phyloP scores from a whole-genome alignment of 345 rosid genomes.

The Eucalyptus sp. region DNA sequence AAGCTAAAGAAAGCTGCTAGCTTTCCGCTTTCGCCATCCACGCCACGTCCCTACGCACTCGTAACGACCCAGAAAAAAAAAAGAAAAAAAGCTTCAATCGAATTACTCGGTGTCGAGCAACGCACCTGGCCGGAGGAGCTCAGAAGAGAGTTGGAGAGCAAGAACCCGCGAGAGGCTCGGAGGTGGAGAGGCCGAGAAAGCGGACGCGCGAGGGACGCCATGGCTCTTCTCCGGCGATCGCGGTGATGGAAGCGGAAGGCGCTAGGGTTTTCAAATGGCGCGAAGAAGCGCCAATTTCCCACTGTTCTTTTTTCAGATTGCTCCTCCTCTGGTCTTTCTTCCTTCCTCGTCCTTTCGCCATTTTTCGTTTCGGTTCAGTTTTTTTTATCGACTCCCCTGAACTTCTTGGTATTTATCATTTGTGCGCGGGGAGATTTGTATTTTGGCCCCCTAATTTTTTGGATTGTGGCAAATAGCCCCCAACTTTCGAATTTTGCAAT shows the following conservation, averaged over 20 bases:
- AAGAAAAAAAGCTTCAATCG: neutral
- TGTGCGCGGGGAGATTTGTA: neutral
- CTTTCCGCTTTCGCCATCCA: neutral
- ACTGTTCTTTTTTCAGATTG: neutral
- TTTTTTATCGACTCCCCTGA: neutral
- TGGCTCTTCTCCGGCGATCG: neutral
- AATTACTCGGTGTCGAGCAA: neutral
- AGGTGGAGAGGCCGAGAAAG: neutral
- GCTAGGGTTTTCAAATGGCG: slow-evolving; percentile 1
- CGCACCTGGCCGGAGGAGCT: neutral
- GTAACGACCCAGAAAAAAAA: neutral
- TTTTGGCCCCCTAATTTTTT: neutral
- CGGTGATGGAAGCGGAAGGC: neutral
- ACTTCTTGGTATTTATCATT: neutral
- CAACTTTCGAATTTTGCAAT: neutral
- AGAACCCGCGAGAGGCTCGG: neutral
- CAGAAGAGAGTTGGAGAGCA: neutral
- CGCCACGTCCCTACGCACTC: neutral
- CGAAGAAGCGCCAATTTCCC: neutral
- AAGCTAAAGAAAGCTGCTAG: no score
- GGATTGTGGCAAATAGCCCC: neutral
- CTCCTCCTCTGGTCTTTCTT: neutral
- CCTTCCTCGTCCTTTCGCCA: neutral
- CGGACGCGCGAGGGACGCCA: neutral
- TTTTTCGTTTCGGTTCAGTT: neutral